Evolutionary conservation across 768 basidiomycete genomes (phyloP), one percentile per base, ranked within the genome.

Genomic region (Boletus eberwhitei): DNA sequence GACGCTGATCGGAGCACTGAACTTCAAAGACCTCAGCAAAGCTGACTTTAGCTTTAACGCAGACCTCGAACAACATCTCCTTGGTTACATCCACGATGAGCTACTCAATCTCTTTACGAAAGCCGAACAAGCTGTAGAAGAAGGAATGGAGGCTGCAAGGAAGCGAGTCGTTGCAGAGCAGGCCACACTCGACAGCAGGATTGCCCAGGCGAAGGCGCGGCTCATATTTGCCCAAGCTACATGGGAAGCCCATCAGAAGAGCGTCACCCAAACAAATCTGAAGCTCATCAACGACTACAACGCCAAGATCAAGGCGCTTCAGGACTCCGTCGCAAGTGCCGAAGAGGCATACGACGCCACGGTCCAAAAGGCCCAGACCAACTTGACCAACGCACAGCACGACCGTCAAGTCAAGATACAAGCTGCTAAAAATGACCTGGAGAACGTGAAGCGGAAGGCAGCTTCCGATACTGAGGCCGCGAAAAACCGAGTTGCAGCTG

Each of bases 81-180:
- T 55, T 5, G 48, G 51, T 39, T 50, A 56, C 19, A 49, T 58
- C 13, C 55, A 32, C 16, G 52, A 53, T 41, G 55, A 57, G 26
- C 5, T 52, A 5, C 3, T 36, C 19, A 29, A 36, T 4, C 24
- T 56, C 19, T 35, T 56, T 4, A 24, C 14, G 8, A 52, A 24
- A 29, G 44, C 44, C 7, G 17, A 47, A 36, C 31, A 47, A 3
- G 50, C 50, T 12, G 22, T n/a, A 11, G 38, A 56, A 21, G 24
- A 52, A n/a, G 55, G 55, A 4, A 52, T 52, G 8, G 38, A 55
- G 3, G 24, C 22, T 19, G 38, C 44, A n/a, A 41, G 47, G 34
- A 29, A 40, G 13, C 13, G 19, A 14, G 44, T 41, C 14, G 42
- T 17, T 13, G 6, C 5, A 4, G 54, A 55, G 39, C 31, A 39